These are phyloP conservation scores for Coemansia sp. DNA, from an alignment of 192 early-diverging fungal genomes.

Conservation along the genomic window DNA sequence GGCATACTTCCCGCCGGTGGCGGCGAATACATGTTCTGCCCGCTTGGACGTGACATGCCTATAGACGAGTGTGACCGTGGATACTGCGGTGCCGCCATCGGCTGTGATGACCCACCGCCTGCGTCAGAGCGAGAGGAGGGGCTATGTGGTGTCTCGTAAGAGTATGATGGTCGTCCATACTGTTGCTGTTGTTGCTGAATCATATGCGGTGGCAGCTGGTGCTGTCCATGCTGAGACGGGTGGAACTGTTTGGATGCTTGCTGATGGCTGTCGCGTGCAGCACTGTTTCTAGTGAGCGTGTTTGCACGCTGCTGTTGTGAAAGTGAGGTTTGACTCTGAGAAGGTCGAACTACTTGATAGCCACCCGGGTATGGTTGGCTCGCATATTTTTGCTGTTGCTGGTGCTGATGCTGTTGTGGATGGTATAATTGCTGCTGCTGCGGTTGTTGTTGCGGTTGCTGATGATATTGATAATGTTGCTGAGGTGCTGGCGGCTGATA, in stretches of 20 bases:
- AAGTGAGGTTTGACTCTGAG: background rate
- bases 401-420: background rate
- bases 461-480: constrained; percentile 12
- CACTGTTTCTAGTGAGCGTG: constrained; percentile 7
- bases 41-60: constrained; percentile 1
- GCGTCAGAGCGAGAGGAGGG: constrained; percentile 30
- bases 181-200: constrained; percentile 8
- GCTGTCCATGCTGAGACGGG: background rate
- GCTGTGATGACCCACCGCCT: constrained; percentile 5
- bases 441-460: constrained; percentile 13
- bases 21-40: constrained; percentile 10
- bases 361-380: constrained; percentile 6
- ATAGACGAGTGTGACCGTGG: constrained; percentile 19
- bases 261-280: background rate
- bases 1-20: constrained; percentile 2
- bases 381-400: constrained; percentile 5
- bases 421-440: constrained; percentile 8
- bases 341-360: background rate
- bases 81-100: constrained; percentile 16
- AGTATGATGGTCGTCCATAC: constrained; percentile 6
- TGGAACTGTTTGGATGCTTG: background rate
- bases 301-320: background rate
- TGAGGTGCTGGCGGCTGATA: constrained; percentile 15
- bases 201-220: background rate
- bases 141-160: constrained; percentile 18